Conservation (phyloP, 345 rosid species). For the Draba incana region DNA sequence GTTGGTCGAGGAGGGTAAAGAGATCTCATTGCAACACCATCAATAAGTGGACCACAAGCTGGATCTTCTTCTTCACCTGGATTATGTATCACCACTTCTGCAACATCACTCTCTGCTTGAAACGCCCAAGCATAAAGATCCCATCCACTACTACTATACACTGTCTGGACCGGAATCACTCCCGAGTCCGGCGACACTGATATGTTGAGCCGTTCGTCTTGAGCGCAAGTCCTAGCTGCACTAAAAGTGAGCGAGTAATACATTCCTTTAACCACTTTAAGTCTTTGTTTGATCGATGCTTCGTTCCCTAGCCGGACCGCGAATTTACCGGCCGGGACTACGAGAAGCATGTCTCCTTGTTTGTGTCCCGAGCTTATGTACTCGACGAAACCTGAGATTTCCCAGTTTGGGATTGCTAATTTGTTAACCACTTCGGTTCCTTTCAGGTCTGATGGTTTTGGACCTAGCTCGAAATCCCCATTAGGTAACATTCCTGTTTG, state of each 20-base stretch:
- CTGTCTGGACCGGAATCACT: slow-evolving; percentile 73
- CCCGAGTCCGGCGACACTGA: slow-evolving; percentile 80
- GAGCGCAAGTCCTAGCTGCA: slow-evolving; percentile 90
- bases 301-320: slow-evolving; percentile 89
- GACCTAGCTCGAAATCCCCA: slow-evolving; percentile 79
- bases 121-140: slow-evolving; percentile 87
- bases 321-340: slow-evolving; percentile 80
- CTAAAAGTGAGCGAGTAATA: slow-evolving; percentile 80
- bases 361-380: slow-evolving; percentile 87
- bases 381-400: slow-evolving; percentile 74
- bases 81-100: slow-evolving; percentile 67
- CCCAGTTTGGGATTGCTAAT: slow-evolving; percentile 74
- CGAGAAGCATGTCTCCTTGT: slow-evolving; percentile 93
- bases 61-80: slow-evolving; percentile 87
- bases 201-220: slow-evolving; percentile 73
- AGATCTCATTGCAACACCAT: slow-evolving; percentile 66
- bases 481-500: slow-evolving; percentile 66
- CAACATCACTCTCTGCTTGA: slow-evolving; percentile 46
- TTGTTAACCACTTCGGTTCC: slow-evolving; percentile 62
- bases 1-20: slow-evolving; percentile 64
- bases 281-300: slow-evolving; percentile 77
- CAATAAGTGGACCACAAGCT: slow-evolving; percentile 87
- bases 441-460: slow-evolving; percentile 61
- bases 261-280: slow-evolving; percentile 56
- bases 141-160: slow-evolving; percentile 86